phyloP scores from a whole-genome alignment of 768 basidiomycete genomes.

The Trametes meyenii region DNA sequence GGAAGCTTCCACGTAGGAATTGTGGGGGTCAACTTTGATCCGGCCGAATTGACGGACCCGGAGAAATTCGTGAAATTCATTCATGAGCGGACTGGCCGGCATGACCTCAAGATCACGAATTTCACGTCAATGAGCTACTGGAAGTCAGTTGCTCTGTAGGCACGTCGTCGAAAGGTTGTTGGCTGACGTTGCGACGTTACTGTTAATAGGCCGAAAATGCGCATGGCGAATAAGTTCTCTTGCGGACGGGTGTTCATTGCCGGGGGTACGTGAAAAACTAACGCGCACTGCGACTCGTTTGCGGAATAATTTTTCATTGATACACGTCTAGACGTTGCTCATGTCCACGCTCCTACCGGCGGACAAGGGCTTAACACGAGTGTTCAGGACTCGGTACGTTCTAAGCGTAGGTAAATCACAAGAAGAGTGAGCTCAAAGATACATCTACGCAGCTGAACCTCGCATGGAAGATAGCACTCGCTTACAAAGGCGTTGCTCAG shows the following conservation, averaged over 20 bases:
- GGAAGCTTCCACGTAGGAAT: constrained; percentile 7
- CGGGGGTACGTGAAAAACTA: constrained; percentile 20
- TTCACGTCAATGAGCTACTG: constrained; percentile 27
- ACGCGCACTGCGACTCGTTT: too few relatives aligned
- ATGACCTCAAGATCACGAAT: constrained; percentile 37
- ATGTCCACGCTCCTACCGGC: constrained; percentile 49
- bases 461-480: constrained; percentile 37
- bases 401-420: too few relatives aligned
- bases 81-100: constrained; percentile 31
- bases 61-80: constrained; percentile 36
- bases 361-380: constrained; percentile 40
- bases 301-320: background rate
- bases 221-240: constrained; percentile 48
- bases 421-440: background rate
- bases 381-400: constrained; percentile 34
- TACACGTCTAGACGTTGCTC: constrained; percentile 46
- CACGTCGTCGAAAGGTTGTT: background rate
- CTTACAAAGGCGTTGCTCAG: constrained; percentile 29
- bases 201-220: constrained; percentile 45
- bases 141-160: constrained; percentile 32
- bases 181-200: constrained; percentile 1
- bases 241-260: constrained; percentile 46
- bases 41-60: constrained; percentile 26
- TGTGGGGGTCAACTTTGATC: constrained; percentile 12
- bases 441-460: constrained; percentile 31